Base-by-base conservation (phyloP, 176 grass and related monocot genomes). In the Aegilops longissima region DNA sequence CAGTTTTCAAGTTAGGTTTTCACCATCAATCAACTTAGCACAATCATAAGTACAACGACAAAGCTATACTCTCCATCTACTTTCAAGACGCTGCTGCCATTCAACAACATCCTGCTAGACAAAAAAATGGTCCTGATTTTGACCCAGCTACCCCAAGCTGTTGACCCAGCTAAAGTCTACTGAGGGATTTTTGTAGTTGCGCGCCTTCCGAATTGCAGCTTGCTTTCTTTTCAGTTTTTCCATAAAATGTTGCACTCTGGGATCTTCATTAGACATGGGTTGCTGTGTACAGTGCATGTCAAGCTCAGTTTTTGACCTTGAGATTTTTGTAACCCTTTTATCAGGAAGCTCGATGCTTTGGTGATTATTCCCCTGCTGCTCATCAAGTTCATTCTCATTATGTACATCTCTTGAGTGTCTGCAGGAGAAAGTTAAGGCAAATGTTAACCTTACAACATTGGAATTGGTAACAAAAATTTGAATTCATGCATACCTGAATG, bases 401-500 rank as follows among this genome's bases (percentile, higher is more conserved):
- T 84, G 56, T 74, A 88, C 35, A 71, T 91, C 80, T 35, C 24
- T 80, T 62, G 76, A 61, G 25, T 77, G 47, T 76, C 92, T 93
- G 86, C 47, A 45, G 66, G 31, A 82, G 83, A 82, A 86, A 33
- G 12, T 51, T 61, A 76, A 66, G 10, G 76, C 62, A 47, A 77
- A 17, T 52, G 23, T 42, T 70, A 21, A 21, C 49, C 45, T 65
- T 27, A 84, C 23, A 29, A 6, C 21, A 68, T 27, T 27, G 40
- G 54, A 80, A 47, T 62, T 86, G 72, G 25, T 81, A 77, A 73
- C 39, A 84, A 68, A 65, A 69, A 5, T 70, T 3, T 9, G 70
- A 85, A 79, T 63, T 5, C 25, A 85, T 80, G 70, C 74, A 80
- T 64, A 93, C 92, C 88, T 90, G 85, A 61, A 72, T 21, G 61